Percentiles rank a stretch among this genome's conserved stretches.
phyloP scores from a whole-genome alignment of 208 protist species.

The Leishmania tarentolae region DNA sequence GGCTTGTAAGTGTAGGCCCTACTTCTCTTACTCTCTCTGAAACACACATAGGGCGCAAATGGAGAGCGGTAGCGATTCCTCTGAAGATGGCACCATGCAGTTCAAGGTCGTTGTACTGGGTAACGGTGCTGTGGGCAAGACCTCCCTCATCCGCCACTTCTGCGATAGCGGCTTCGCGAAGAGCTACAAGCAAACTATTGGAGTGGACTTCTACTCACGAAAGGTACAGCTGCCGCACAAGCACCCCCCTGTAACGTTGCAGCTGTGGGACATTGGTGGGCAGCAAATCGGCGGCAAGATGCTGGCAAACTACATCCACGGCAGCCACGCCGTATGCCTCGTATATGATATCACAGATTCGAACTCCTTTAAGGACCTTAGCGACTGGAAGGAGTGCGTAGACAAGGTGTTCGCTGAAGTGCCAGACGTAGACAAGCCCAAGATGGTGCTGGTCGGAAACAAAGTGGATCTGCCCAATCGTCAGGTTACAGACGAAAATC shows the following conservation, averaged over 20 bases:
- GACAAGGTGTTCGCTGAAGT: conserved; percentile 15
- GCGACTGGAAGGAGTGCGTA: conserved; percentile 90
- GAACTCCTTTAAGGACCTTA: conserved; percentile 91
- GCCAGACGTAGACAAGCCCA: conserved; percentile 33
- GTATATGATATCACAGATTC: conserved; percentile 95
- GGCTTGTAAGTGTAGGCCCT: background rate
- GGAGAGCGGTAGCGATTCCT: conserved; percentile 74
- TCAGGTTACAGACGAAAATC: conserved; percentile 68
- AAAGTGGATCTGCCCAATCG: conserved; percentile 93
- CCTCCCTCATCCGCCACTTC: conserved; percentile 90
- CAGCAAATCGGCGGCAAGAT: conserved; percentile 95
- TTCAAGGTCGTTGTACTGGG: conserved; percentile 85
- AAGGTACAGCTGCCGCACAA: conserved; percentile 71
- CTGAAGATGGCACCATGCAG: conserved; percentile 40
- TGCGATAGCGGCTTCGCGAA: conserved; percentile 81
- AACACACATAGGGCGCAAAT: conserved; percentile 25
- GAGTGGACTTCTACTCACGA: conserved; percentile 96
- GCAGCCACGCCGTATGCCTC: conserved; percentile 89
- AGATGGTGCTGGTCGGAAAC: conserved; percentile 89
- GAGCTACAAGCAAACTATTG: conserved; percentile 96
- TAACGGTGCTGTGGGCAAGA: conserved; percentile 93
- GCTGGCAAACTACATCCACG: conserved; percentile 94
- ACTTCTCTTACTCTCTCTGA: background rate
- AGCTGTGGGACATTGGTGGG: conserved; percentile 96
- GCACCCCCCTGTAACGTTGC: conserved; percentile 67